Evolutionary conservation across 805 yeast genomes (phyloP).

Genomic region (Starmerella floris): DNA sequence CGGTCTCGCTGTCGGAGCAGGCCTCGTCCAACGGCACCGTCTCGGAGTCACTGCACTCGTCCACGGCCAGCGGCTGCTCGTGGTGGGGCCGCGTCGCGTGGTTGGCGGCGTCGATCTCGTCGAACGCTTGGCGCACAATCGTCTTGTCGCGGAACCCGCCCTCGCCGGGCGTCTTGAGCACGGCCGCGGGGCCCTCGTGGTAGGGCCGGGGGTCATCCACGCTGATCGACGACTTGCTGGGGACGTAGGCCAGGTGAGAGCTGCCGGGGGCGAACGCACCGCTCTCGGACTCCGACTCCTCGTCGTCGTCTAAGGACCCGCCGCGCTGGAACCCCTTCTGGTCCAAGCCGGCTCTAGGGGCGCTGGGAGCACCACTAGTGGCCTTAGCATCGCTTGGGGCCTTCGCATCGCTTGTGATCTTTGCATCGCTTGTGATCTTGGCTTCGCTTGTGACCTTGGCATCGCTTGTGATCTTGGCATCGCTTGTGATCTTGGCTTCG

Average conservation of each 20-base stretch:
- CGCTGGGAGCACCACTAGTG: constrained; percentile 4
- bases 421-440: background rate
- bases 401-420: background rate
- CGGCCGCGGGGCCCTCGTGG: background rate
- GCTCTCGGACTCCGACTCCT: constrained; percentile 1
- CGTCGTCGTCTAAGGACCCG: background rate
- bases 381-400: background rate
- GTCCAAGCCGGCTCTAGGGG: constrained; percentile 1
- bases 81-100: constrained; percentile 1
- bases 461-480: background rate
- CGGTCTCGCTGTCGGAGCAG: background rate
- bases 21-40: background rate
- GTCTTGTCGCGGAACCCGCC: background rate
- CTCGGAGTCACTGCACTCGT: constrained; percentile 3
- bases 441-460: background rate
- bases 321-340: background rate
- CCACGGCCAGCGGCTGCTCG: constrained; percentile 3
- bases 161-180: background rate
- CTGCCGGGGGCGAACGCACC: constrained; percentile 1
- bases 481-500: background rate
- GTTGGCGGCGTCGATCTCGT: background rate
- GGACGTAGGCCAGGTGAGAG: background rate
- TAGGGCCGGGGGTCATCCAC: background rate
- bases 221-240: too few species aligned
- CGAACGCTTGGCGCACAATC: background rate